Evolutionary conservation across 495 filamentous ascomycete genomes (phyloP).

Genomic region (Daldinia concentrica): DNA sequence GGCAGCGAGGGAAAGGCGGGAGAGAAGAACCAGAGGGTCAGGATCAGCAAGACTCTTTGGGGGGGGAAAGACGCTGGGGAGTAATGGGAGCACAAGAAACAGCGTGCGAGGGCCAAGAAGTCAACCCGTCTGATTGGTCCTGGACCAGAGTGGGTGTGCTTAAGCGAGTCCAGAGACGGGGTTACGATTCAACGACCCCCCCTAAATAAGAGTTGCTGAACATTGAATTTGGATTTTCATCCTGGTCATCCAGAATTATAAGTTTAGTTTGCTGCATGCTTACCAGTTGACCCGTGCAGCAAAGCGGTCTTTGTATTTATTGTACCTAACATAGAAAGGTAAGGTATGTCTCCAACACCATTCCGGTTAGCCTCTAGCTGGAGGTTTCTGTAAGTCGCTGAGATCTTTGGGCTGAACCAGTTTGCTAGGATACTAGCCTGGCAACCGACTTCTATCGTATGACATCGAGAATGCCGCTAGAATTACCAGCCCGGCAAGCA

Average conservation of each 20-base stretch:
- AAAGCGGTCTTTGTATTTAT: slow-evolving; percentile 20
- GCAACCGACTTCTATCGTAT: slow-evolving; percentile 31
- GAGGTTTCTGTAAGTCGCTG: slow-evolving; percentile 25
- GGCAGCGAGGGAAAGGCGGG: slow-evolving; percentile 44
- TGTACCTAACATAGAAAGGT: not conserved
- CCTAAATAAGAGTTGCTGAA: slow-evolving; percentile 17
- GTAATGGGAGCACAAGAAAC: slow-evolving; percentile 37
- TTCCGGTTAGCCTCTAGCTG: slow-evolving; percentile 30
- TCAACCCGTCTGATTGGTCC: slow-evolving; percentile 31
- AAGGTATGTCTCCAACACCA: slow-evolving; percentile 19
- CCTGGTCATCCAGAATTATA: slow-evolving; percentile 7
- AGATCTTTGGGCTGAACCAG: slow-evolving; percentile 27
- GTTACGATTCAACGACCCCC: slow-evolving; percentile 29
- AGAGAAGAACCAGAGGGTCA: slow-evolving; percentile 42
- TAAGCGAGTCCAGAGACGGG: slow-evolving; percentile 41
- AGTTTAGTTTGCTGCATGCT: slow-evolving; percentile 33
- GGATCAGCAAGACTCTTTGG: slow-evolving; percentile 23
- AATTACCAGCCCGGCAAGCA: too few species aligned
- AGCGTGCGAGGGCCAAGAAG: slow-evolving; percentile 38
- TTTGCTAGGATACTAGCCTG: slow-evolving; percentile 32
- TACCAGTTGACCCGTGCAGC: slow-evolving; percentile 34
- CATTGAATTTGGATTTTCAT: slow-evolving; percentile 41
- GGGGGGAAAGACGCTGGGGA: slow-evolving; percentile 28
- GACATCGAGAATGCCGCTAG: slow-evolving; percentile 15
- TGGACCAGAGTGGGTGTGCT: slow-evolving; percentile 27